A percentile compares a stretch with the other conserved stretches of the same genome.
phyloP scores from a whole-genome alignment of 495 filamentous ascomycete genomes.

The Astrothelium macrocarpum region DNA sequence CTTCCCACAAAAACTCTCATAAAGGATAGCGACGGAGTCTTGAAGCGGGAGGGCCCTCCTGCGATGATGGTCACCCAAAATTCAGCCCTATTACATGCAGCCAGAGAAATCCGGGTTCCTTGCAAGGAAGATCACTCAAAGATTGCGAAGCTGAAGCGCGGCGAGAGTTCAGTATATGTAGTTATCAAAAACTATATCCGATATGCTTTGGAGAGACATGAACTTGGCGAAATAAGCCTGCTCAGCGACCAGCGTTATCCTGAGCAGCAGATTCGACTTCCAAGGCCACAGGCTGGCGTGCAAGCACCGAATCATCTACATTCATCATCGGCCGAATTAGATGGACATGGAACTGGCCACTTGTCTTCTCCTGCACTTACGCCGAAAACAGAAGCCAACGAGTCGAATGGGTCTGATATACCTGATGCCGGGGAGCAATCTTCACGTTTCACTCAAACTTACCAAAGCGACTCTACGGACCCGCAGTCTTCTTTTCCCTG shows the following conservation, averaged over 20 bases:
- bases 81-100: background rate
- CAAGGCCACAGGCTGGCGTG: too few species aligned
- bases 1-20: background rate
- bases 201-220: background rate
- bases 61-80: background rate
- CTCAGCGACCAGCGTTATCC: background rate
- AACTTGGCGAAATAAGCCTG: background rate
- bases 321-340: too few species aligned
- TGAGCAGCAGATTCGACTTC: too few species aligned
- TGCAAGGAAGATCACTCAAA: background rate
- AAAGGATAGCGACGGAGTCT: background rate
- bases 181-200: background rate
- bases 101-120: background rate
- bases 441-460: too few species aligned
- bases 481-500: too few species aligned
- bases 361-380: too few species aligned
- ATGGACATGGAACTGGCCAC: too few species aligned
- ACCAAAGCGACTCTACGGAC: too few species aligned
- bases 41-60: background rate
- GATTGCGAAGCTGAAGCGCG: background rate
- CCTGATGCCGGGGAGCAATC: too few species aligned
- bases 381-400: too few species aligned
- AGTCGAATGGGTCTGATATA: too few species aligned
- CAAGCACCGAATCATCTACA: too few species aligned
- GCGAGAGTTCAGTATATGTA: background rate